These are phyloP conservation scores for Acrodontium crateriforme DNA, from an alignment of 2,329 filamentous ascomycete species.

Conservation along the genomic window DNA sequence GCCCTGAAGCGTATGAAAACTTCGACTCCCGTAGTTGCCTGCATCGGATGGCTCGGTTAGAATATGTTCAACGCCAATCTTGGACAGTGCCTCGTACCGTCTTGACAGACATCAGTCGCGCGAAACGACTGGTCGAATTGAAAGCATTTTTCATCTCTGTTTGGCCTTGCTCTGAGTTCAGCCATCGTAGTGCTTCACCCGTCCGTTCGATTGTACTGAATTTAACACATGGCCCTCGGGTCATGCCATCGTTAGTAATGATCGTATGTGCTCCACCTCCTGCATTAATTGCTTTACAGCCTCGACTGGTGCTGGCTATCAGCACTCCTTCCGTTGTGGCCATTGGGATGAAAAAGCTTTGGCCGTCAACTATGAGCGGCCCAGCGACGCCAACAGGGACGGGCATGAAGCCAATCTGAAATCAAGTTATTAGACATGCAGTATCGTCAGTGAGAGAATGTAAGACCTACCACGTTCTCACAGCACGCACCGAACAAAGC, in stretches of 20 bases:
- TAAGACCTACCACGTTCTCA: constrained; percentile 93
- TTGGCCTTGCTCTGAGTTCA: constrained; percentile 81
- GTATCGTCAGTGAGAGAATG: too few species aligned
- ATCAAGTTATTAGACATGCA: too few species aligned
- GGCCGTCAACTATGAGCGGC: constrained; percentile 82
- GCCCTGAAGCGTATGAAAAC: constrained; percentile 98
- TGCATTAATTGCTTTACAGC: constrained; percentile 94
- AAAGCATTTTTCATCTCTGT: constrained; percentile 78
- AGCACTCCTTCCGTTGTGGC: constrained; percentile 96
- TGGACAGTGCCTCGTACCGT: too few species aligned
- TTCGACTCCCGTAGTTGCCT: constrained; percentile 82
- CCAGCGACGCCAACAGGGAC: constrained; percentile 89
- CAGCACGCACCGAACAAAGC: constrained; percentile 93
- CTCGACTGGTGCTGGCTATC: constrained; percentile 83
- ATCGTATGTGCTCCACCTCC: constrained; percentile 89
- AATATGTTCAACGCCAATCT: too few species aligned
- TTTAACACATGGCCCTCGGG: constrained; percentile 80
- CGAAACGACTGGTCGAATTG: constrained; percentile 92
- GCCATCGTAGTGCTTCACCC: constrained; percentile 87
- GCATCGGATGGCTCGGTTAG: too few species aligned
- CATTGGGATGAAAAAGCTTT: constrained; percentile 96
- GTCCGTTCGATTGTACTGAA: constrained; percentile 84
- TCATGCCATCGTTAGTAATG: constrained; percentile 94
- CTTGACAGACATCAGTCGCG: constrained; percentile 78
- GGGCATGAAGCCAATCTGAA: constrained; percentile 82